Evolutionary conservation across 2,329 filamentous ascomycete genomes (phyloP).

Genomic region (Phaeoacremonium minimum): DNA sequence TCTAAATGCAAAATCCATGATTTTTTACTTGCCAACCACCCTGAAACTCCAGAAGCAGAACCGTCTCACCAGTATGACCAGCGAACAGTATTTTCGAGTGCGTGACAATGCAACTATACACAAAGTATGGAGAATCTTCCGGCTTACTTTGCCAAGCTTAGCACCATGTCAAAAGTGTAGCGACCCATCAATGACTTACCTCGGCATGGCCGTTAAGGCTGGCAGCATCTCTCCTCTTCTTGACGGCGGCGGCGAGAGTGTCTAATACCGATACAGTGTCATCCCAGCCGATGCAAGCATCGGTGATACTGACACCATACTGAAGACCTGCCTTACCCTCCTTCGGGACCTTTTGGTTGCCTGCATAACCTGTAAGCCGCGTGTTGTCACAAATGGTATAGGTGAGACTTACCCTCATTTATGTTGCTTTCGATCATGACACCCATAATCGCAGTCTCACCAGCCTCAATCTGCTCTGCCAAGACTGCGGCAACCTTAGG

Average conservation of each 20-base stretch:
- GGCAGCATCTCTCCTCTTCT: conserved; percentile 57
- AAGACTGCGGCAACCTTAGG: conserved; percentile 82
- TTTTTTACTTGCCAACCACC: no score
- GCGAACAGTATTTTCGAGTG: no score
- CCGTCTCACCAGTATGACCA: no score
- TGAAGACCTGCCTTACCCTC: conserved; percentile 82
- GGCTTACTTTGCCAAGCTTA: no score
- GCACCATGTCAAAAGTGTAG: no score
- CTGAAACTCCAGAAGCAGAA: no score
- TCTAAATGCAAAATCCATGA: no score
- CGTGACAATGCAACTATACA: no score
- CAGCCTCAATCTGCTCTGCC: conserved; percentile 78
- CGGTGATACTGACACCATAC: conserved; percentile 94
- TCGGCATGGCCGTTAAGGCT: conserved; percentile 16
- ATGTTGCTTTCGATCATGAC: conserved; percentile 99
- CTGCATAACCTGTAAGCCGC: conserved; percentile 33
- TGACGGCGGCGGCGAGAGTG: conserved; percentile 74
- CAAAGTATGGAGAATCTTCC: no score
- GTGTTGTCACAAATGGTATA: no score
- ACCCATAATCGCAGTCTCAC: conserved; percentile 86
- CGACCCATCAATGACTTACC: neutral
- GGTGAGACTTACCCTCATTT: conserved; percentile 68
- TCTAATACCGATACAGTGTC: conserved; percentile 79
- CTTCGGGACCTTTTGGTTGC: conserved; percentile 84
- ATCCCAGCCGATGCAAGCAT: conserved; percentile 94